Evolutionary conservation across 169 alveolate genomes (phyloP), one percentile per base, ranked within the genome.

Genomic region (Plasmodium knowlesi): DNA sequence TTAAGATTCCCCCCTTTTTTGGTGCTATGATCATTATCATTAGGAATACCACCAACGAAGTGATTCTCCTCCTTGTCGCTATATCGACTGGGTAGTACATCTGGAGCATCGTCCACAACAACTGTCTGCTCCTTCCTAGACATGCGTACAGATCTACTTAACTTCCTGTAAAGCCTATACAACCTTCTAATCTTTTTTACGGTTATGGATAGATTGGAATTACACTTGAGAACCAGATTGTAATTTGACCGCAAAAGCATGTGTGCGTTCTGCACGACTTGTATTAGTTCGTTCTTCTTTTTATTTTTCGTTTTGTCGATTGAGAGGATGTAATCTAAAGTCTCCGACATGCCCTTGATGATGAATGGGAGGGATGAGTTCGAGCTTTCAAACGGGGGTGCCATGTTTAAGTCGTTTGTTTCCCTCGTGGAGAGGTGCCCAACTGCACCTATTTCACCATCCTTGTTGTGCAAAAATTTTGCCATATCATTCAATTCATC

Each of bases 191-290:
- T 86, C 74, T 73, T 86, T n/a, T 76, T 37, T 22, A 86, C 71
- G 19, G 41, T 74, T 0, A 22, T 22, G 5, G 85, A n/a, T n/a
- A 86, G 57, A 5, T 41, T 74, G 0, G 78, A 37, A 12, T 86
- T 86, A 28, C 93, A 86, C 16, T 76, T 78, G 16, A 74, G 39
- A 16, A 86, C 81, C 8, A 74, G 14, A 6, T 86, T 78, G 43
- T 86, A 86, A 12, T 86, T 57, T 16, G 93, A 86, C 67, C 72
- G 28, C 82, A 86, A 57, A 12, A 86, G 85, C 28, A 78, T 74
- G 67, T 86, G 79, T 19, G 80, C 34, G 8, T 86, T 22, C 16
- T 86, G 86, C 43, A 53, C 93, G 22, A 86, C 81, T 14, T 74
- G 80, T 32, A 86, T 57, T 39, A 86, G 32, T 25, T 54, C 30